These are phyloP conservation scores for Parafenestella ontariensis DNA, from an alignment of 2,329 filamentous ascomycete species.

Conservation along the genomic window DNA sequence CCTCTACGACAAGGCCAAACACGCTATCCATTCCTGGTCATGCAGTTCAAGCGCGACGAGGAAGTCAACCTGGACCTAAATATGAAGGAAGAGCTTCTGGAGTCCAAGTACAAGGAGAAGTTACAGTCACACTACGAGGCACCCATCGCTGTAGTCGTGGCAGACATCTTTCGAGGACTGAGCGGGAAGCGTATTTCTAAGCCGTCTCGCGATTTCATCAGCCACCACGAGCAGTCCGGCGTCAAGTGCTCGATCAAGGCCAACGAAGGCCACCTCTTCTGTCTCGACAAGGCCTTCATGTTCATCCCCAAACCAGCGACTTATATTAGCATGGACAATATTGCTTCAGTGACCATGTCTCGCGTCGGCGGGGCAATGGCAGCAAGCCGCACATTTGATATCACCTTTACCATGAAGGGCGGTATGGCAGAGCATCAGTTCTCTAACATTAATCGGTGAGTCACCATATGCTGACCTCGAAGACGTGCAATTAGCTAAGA, in stretches of 20 bases:
- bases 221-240: conserved; percentile 89
- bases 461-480: neutral
- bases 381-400: conserved; percentile 94
- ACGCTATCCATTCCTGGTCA: conserved; percentile 96
- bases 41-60: conserved; percentile 98
- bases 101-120: conserved; percentile 88
- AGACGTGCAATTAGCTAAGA: conserved; percentile 29
- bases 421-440: conserved; percentile 92
- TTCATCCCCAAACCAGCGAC: conserved; percentile 98
- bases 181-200: conserved; percentile 95
- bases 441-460: conserved; percentile 93
- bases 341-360: conserved; percentile 90
- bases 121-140: conserved; percentile 85
- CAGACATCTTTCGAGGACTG: conserved; percentile 92
- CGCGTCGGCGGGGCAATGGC: conserved; percentile 94
- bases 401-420: conserved; percentile 88
- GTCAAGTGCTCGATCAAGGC: conserved; percentile 99
- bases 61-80: conserved; percentile 97
- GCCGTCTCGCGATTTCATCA: conserved; percentile 92
- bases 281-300: conserved; percentile 97
- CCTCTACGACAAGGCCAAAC: conserved; percentile 97
- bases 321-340: conserved; percentile 95
- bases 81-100: conserved; percentile 87
- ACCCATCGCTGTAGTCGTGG: conserved; percentile 89
- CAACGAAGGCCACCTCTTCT: conserved; percentile 96